Percentiles rank a stretch among this genome's conserved stretches.
These are phyloP conservation scores for Hypomyces rosellus DNA, from an alignment of 2,329 filamentous ascomycete species.

Conservation along the genomic window DNA sequence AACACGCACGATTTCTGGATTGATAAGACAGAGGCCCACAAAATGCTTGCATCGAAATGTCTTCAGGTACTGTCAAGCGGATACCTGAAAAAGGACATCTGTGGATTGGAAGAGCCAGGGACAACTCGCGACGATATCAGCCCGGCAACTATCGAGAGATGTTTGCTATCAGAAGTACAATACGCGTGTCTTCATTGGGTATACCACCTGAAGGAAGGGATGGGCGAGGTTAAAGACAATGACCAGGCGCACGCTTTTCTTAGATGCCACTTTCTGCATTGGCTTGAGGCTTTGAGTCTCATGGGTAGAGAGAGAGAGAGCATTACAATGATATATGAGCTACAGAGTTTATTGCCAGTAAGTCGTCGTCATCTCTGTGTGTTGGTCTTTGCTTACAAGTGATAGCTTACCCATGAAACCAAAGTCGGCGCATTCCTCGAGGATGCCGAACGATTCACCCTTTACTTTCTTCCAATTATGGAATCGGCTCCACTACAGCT, in stretches of 20 bases:
- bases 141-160: neutral
- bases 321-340: slow-evolving; percentile 7
- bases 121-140: neutral
- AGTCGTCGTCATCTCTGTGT: neutral
- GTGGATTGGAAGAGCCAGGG: slow-evolving; percentile 9
- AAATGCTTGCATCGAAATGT: slow-evolving; percentile 8
- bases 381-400: neutral
- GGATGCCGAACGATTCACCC: slow-evolving; percentile 15
- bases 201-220: slow-evolving; percentile 24
- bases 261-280: slow-evolving; percentile 31
- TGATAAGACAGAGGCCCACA: slow-evolving; percentile 6
- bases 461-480: slow-evolving; percentile 6
- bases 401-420: neutral
- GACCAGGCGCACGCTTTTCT: slow-evolving; percentile 24
- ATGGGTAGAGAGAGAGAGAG: slow-evolving; percentile 18
- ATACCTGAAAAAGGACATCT: slow-evolving; percentile 2
- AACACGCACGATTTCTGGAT: slow-evolving; percentile 9
- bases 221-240: slow-evolving; percentile 20
- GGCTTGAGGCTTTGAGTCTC: slow-evolving; percentile 33
- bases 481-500: slow-evolving; percentile 18
- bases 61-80: slow-evolving; percentile 19
- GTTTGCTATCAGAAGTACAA: slow-evolving; percentile 17
- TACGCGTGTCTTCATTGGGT: slow-evolving; percentile 35
- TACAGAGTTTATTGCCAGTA: slow-evolving; percentile 5
- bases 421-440: slow-evolving; percentile 10